phyloP scores from a whole-genome alignment of 192 early-diverging fungal species.

The Coemansia sp. region DNA sequence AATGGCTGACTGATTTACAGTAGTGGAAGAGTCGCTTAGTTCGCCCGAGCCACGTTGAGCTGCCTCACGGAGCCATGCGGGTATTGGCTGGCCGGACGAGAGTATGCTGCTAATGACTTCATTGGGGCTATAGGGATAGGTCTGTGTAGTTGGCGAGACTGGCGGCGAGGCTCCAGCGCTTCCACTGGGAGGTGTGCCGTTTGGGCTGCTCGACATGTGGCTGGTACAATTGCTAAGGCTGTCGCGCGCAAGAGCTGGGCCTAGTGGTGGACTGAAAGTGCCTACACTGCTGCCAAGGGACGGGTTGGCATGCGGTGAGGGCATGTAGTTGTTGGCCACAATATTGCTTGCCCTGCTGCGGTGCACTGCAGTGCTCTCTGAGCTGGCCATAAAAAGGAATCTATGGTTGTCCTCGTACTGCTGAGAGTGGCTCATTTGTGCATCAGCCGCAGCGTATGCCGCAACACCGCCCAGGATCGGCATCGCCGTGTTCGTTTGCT shows the following conservation, averaged over 20 bases:
- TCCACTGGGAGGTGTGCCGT: background rate
- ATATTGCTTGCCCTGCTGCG: constrained; percentile 18
- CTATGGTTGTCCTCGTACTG: constrained; percentile 18
- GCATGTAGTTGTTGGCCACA: constrained; percentile 39
- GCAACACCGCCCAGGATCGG: background rate
- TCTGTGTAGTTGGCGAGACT: background rate
- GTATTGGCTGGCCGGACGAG: constrained; percentile 53
- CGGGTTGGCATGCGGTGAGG: constrained; percentile 25
- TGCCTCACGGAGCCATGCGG: constrained; percentile 55
- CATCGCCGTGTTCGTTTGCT: background rate
- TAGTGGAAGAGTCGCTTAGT: background rate
- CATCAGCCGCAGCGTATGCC: background rate
- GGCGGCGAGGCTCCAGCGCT: background rate
- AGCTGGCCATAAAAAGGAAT: constrained; percentile 6
- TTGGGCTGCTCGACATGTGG: background rate
- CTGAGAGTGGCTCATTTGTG: constrained; percentile 12
- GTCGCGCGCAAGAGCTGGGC: background rate
- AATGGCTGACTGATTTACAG: background rate
- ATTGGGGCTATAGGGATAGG: constrained; percentile 25
- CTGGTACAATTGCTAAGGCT: background rate
- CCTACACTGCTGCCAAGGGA: constrained; percentile 32
- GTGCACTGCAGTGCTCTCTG: constrained; percentile 10
- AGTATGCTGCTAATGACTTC: constrained; percentile 58
- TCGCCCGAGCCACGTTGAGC: constrained; percentile 9
- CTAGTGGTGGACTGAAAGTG: constrained; percentile 4